phyloP scores from a whole-genome alignment of 768 basidiomycete species.

The Mycena haematopus region DNA sequence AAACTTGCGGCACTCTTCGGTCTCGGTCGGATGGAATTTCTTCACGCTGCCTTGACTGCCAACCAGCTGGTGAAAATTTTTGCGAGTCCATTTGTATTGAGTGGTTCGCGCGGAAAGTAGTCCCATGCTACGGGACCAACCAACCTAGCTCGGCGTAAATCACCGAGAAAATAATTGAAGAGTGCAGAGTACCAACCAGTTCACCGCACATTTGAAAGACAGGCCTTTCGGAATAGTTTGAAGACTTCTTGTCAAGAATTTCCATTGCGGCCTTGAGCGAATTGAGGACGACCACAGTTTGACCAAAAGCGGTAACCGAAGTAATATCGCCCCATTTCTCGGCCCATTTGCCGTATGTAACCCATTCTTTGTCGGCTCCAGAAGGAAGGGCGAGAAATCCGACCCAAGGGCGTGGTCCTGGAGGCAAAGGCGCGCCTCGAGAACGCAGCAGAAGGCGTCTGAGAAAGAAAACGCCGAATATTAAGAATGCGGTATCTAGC shows the following conservation, averaged over 20 bases:
- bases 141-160: constrained; percentile 4
- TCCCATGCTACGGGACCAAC: constrained; percentile 11
- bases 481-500: neutral
- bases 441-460: neutral
- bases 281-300: constrained; percentile 45
- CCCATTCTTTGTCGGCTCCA: constrained; percentile 15
- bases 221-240: constrained; percentile 50
- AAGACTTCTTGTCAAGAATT: constrained; percentile 49
- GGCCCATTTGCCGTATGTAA: constrained; percentile 8
- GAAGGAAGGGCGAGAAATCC: constrained; percentile 17
- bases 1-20: constrained; percentile 24
- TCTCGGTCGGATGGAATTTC: constrained; percentile 15
- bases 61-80: constrained; percentile 12
- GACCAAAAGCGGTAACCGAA: constrained; percentile 41
- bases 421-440: constrained; percentile 1
- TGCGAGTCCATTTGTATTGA: constrained; percentile 16
- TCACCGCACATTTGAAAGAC: constrained; percentile 31
- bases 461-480: constrained; percentile 1
- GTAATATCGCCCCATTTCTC: constrained; percentile 20
- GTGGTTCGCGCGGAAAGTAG: constrained; percentile 8
- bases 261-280: constrained; percentile 37
- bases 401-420: constrained; percentile 16
- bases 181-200: constrained; percentile 17
- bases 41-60: constrained; percentile 17
- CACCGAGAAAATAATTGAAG: constrained; percentile 2